Conservation (phyloP, 352 stramenopile genomes). For the Phytophthora capsici region DNA sequence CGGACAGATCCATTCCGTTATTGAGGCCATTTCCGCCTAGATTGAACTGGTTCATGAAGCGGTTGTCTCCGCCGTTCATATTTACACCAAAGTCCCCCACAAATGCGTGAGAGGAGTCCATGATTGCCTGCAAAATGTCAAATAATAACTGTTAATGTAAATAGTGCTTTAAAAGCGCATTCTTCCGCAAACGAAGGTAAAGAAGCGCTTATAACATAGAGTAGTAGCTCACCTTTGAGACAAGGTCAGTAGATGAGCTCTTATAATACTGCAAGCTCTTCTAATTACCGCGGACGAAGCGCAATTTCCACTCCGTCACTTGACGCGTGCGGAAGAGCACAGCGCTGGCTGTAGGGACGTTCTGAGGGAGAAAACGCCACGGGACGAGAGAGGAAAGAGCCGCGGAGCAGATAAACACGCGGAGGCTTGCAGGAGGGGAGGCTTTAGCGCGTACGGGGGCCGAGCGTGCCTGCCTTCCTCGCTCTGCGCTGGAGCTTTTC, state of each 20-base stretch:
- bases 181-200: not conserved
- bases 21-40: constrained; percentile 40
- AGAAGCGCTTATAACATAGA: constrained; percentile 9
- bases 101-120: constrained; percentile 81
- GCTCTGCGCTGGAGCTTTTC: constrained; percentile 43
- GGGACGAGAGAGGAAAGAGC: constrained; percentile 20
- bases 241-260: constrained; percentile 5
- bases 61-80: constrained; percentile 66
- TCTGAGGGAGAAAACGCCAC: constrained; percentile 10
- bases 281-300: constrained; percentile 5
- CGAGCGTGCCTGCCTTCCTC: constrained; percentile 30
- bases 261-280: constrained; percentile 23
- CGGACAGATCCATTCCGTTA: constrained; percentile 51
- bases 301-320: not conserved
- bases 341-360: constrained; percentile 12
- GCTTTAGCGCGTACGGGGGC: constrained; percentile 22
- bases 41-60: constrained; percentile 82
- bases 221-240: constrained; percentile 6
- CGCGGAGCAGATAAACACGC: constrained; percentile 7
- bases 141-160: constrained; percentile 6
- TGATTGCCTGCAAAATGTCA: constrained; percentile 21
- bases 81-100: constrained; percentile 78
- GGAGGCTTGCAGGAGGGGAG: constrained; percentile 14
- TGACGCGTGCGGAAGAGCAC: constrained; percentile 17
- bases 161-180: not conserved